phyloP scores from a whole-genome alignment of 495 filamentous ascomycete species.

The Pyronema domesticum region DNA sequence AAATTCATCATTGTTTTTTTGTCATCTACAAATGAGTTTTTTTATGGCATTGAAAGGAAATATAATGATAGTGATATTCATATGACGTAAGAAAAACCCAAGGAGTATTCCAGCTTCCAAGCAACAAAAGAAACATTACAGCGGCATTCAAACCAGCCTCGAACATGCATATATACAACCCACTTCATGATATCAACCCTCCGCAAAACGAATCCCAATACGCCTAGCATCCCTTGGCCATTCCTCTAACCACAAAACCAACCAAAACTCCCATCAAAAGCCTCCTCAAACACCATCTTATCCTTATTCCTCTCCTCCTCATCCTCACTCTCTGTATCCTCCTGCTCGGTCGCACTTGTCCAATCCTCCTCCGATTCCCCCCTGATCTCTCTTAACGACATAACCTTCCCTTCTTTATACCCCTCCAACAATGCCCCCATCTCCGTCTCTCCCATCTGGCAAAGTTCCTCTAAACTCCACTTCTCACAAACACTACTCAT shows the following conservation, averaged over 20 bases:
- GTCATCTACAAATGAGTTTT: too few species aligned
- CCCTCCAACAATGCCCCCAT: constrained; percentile 59
- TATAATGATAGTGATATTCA: too few species aligned
- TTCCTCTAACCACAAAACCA: constrained; percentile 25
- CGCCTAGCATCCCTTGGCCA: too few species aligned
- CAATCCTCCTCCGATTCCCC: constrained; percentile 25
- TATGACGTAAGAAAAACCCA: too few species aligned
- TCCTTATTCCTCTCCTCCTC: constrained; percentile 31
- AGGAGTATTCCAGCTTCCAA: too few species aligned
- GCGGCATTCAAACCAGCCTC: too few species aligned
- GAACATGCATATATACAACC: too few species aligned
- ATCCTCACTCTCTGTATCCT: constrained; percentile 21
- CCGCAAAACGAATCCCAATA: too few species aligned
- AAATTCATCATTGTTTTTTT: too few species aligned
- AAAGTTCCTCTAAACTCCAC: constrained; percentile 73
- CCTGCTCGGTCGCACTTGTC: background rate
- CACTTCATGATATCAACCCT: too few species aligned
- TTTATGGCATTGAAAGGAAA: too few species aligned
- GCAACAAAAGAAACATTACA: too few species aligned
- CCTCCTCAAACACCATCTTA: constrained; percentile 23
- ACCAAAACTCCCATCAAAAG: constrained; percentile 42
- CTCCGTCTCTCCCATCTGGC: constrained; percentile 63
- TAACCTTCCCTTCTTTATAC: constrained; percentile 40
- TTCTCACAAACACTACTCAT: constrained; percentile 82
- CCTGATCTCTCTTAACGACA: constrained; percentile 32